Percentiles rank a stretch among this genome's conserved stretches.
phyloP scores from a whole-genome alignment of 176 grass and related monocot species.

The Ensete glaucum region DNA sequence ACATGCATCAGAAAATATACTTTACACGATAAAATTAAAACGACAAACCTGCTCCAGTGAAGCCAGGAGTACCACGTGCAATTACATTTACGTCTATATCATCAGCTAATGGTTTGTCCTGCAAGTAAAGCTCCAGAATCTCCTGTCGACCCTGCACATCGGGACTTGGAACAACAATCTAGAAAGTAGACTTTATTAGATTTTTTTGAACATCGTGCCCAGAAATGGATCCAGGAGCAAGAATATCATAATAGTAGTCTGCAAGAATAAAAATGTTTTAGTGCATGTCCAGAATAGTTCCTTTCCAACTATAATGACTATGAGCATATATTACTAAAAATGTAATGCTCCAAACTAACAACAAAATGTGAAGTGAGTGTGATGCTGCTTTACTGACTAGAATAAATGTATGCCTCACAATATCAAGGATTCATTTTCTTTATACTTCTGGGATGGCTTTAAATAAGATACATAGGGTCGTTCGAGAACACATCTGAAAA shows the following conservation, averaged over 20 bases:
- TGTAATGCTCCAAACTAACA: neutral
- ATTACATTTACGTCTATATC: slow-evolving; percentile 85
- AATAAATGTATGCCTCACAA: too few species aligned
- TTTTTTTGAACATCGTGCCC: neutral
- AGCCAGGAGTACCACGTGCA: slow-evolving; percentile 89
- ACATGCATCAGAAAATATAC: neutral
- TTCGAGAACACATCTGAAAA: too few species aligned
- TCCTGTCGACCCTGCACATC: slow-evolving; percentile 83
- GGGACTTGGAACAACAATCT: slow-evolving; percentile 97
- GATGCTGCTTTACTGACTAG: too few species aligned
- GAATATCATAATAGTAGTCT: neutral
- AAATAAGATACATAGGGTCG: too few species aligned
- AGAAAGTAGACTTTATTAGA: slow-evolving; percentile 22
- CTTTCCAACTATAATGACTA: neutral
- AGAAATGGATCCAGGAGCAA: neutral
- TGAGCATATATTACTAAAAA: neutral
- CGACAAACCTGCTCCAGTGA: slow-evolving; percentile 81
- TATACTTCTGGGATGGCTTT: too few species aligned
- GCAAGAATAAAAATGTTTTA: neutral
- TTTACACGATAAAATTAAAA: slow-evolving; percentile 5
- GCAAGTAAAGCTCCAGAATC: slow-evolving; percentile 92
- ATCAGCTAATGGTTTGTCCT: slow-evolving; percentile 74
- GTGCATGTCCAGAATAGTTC: neutral
- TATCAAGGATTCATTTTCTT: too few species aligned
- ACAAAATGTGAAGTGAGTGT: too few species aligned